Base-by-base conservation (phyloP, 768 basidiomycete genomes). In the Cytidiella melzeri region DNA sequence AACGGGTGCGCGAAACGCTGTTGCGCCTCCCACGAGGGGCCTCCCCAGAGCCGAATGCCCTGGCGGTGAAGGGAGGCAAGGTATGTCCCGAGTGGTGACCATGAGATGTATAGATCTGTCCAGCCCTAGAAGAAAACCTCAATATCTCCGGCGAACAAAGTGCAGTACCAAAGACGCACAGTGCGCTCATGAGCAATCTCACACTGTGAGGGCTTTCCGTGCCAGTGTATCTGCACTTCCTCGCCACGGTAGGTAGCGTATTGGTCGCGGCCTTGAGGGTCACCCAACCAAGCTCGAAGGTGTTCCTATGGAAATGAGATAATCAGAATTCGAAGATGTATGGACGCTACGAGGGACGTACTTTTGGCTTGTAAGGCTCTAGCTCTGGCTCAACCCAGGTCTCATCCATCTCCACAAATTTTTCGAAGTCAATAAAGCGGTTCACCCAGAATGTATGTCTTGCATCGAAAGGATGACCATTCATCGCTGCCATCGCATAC, bases 81-180 rank as follows among this genome's bases (percentile, higher is more conserved):
- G 63, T 86, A 91, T n/a, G 94, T 97, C 27, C 96, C 96, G 46
- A 87, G 75, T 18, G 94, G 94, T 19, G 96, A 98, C 96, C 96
- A 99, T 25, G 88, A 86, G 18, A 92, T 84, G 68, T 95, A 99
- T 44, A 95, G 79, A 62, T 98, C 93, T 61, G 91, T 96, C 92
- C 96, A 97, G 64, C 88, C 87, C 90, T 92, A 60, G 3, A 18
- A 27, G 40, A 9, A 13, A 20, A 25, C 36, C 30, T 24, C 3
- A 44, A 50, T 21, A 37, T 51, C 55, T 15, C 41, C 19, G 41
- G 19, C 7, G 10, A 46, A 10, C 4, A 18, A 24, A 39, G 19
- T n/a, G n/a, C n/a, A n/a, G 23, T 27, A 44, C 10, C 26, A 15
- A 51, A 26, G 5, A 70, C 83, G 56, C 58, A 92, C 92, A 50